These are phyloP conservation scores for Colletotrichum shisoi DNA, from an alignment of 2,329 filamentous ascomycete genomes.

Conservation along the genomic window DNA sequence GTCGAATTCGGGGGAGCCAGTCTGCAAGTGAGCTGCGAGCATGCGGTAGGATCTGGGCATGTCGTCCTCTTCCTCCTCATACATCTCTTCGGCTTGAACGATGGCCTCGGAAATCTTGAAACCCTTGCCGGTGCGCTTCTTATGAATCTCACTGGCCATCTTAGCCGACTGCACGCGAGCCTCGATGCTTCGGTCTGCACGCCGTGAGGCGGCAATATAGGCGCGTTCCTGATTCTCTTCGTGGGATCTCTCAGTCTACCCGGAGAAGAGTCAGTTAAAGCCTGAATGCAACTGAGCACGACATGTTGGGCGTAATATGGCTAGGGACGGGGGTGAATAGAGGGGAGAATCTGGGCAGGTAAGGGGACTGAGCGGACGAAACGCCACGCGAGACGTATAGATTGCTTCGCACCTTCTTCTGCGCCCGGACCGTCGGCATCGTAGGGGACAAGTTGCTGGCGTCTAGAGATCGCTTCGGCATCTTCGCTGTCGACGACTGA, in stretches of 20 bases:
- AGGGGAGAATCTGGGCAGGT: too few species aligned
- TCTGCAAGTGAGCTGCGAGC: conserved; percentile 69
- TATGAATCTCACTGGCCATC: conserved; percentile 89
- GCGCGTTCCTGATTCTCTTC: conserved; percentile 87
- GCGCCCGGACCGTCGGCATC: conserved; percentile 47
- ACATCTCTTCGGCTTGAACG: conserved; percentile 85
- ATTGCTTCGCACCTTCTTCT: conserved; percentile 44
- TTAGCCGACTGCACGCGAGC: conserved; percentile 86
- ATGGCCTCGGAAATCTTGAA: conserved; percentile 85
- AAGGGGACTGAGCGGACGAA: too few species aligned
- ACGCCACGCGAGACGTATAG: background rate
- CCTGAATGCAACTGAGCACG: too few species aligned
- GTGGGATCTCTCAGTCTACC: conserved; percentile 75
- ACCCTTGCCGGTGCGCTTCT: conserved; percentile 81
- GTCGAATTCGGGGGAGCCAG: conserved; percentile 67
- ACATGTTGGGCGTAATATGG: background rate
- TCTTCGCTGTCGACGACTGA: conserved; percentile 40
- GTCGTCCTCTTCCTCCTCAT: conserved; percentile 91
- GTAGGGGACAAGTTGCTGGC: conserved; percentile 41
- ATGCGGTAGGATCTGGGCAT: conserved; percentile 71
- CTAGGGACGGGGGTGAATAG: background rate
- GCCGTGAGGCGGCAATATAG: conserved; percentile 88
- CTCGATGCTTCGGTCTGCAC: conserved; percentile 86
- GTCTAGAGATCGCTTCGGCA: conserved; percentile 53
- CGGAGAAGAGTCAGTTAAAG: background rate